Percentiles rank a stretch among this genome's conserved stretches.
These are phyloP conservation scores for Purpureocillium lavendulum DNA, from an alignment of 2,329 filamentous ascomycete genomes.

Conservation along the genomic window DNA sequence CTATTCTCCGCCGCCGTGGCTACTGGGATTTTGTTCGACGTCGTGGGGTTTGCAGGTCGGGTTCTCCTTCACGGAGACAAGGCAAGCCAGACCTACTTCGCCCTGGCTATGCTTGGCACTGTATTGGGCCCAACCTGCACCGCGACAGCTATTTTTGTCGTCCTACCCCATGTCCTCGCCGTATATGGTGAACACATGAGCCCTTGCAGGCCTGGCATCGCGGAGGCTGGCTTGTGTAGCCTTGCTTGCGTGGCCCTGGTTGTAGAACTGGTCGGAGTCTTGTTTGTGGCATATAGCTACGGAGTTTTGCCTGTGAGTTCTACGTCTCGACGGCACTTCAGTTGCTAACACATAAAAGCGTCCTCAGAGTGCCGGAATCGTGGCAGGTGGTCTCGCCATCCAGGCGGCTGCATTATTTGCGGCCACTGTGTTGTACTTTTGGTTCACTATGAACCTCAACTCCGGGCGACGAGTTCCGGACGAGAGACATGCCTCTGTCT, in stretches of 20 bases:
- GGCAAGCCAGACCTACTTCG: conserved; percentile 27
- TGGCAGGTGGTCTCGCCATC: conserved; percentile 35
- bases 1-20: conserved; percentile 31
- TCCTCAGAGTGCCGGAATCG: conserved; percentile 25
- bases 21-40: conserved; percentile 32
- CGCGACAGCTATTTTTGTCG: conserved; percentile 32
- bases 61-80: conserved; percentile 28
- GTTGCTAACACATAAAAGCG: conserved; percentile 18
- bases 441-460: conserved; percentile 29
- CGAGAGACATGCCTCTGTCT: conserved; percentile 27
- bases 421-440: conserved; percentile 29
- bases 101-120: conserved; percentile 37
- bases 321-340: no score
- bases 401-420: conserved; percentile 31
- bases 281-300: conserved; percentile 28
- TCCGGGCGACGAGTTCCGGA: conserved; percentile 29
- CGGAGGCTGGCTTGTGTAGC: conserved; percentile 23
- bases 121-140: conserved; percentile 38
- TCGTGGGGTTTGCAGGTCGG: conserved; percentile 37
- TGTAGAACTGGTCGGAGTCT: conserved; percentile 30
- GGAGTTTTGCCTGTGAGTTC: conserved; percentile 24
- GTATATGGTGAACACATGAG: conserved; percentile 36
- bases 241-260: conserved; percentile 25
- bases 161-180: conserved; percentile 36
- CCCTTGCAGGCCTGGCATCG: conserved; percentile 23